Base-by-base conservation (phyloP, 148 eudicot species). In the Simmondsia chinensis region DNA sequence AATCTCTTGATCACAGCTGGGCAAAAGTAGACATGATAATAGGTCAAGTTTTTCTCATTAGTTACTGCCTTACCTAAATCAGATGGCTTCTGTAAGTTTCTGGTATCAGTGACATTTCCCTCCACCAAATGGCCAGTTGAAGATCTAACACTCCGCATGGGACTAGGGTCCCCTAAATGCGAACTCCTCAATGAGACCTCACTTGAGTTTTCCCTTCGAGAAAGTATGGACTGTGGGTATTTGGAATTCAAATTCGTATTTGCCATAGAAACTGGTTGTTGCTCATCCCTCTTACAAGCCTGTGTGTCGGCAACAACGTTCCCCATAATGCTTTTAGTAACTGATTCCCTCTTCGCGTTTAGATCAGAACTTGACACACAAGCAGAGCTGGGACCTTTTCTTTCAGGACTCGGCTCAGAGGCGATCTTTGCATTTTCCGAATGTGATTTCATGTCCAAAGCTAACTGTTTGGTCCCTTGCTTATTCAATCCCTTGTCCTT, bases 351-450 rank as follows among this genome's bases (percentile, higher is more conserved):
- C 18, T 24, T 58, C n/a, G 41, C 33, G 18, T 14, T 43, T 21
- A 47, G 43, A 38, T 52, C 58, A 38, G 49, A 29, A 52, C 27
- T 37, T 7, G 29, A 43, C 13, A 33, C 19, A 20, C 28, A 18
- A n/a, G 18, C 29, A 38, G 34, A 46, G 54, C 46, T 43, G 10
- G 9, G 62, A 33, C 39, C 70, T 23, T 57, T 39, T 41, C 27
- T 41, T 20, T 39, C 34, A 50, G 61, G 38, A 56, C 49, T 37
- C 45, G 63, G 58, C 54, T 44, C 42, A 33, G 15, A 56, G 27
- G 39, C 69, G 57, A 43, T 66, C 52, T 51, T 62, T 47, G 53
- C 50, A 48, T 55, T 27, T 9, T 46, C 34, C 47, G 59, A 71
- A 52, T 31, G 24, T 23, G 64, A 49, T 14, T 45, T 48, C 24